These are phyloP conservation scores for Fusarium nygamai DNA, from an alignment of 2,329 filamentous ascomycete genomes.

Conservation along the genomic window DNA sequence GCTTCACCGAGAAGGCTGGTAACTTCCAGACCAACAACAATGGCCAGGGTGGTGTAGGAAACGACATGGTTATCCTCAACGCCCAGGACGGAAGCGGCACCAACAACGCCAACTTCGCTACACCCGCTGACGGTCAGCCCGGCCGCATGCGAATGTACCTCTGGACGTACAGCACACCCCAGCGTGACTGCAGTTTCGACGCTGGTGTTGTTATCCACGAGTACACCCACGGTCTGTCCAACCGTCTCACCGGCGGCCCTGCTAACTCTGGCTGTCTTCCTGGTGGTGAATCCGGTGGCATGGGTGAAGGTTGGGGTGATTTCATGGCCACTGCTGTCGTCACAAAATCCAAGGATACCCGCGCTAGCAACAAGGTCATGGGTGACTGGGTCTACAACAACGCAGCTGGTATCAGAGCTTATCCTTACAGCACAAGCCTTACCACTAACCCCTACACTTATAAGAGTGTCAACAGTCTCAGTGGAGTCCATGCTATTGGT, in stretches of 20 bases:
- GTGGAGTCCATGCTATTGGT: slow-evolving; percentile 58
- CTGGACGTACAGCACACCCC: slow-evolving; percentile 59
- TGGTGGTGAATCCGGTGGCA: slow-evolving; percentile 61
- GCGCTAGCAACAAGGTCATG: slow-evolving; percentile 57
- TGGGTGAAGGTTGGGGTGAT: slow-evolving; percentile 69
- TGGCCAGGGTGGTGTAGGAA: slow-evolving; percentile 59
- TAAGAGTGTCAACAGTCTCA: slow-evolving; percentile 51
- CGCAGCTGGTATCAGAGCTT: slow-evolving; percentile 57
- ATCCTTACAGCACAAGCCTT: slow-evolving; percentile 62
- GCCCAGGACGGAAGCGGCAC: slow-evolving; percentile 64
- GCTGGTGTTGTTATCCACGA: slow-evolving; percentile 70
- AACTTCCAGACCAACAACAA: slow-evolving; percentile 70
- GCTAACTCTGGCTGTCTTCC: slow-evolving; percentile 60
- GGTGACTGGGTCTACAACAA: slow-evolving; percentile 60
- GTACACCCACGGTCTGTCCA: slow-evolving; percentile 66
- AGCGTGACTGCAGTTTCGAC: slow-evolving; percentile 67
- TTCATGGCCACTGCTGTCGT: slow-evolving; percentile 64
- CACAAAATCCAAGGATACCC: slow-evolving; percentile 55
- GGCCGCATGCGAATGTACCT: slow-evolving; percentile 69
- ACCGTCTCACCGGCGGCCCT: slow-evolving; percentile 67
- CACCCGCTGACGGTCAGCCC: slow-evolving; percentile 60
- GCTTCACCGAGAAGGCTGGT: slow-evolving; percentile 66
- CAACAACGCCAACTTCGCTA: slow-evolving; percentile 69
- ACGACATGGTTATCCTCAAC: slow-evolving; percentile 65
- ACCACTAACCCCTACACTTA: slow-evolving; percentile 62